phyloP scores from a whole-genome alignment of 345 rosid genomes.

The Excoecaria agallocha region DNA sequence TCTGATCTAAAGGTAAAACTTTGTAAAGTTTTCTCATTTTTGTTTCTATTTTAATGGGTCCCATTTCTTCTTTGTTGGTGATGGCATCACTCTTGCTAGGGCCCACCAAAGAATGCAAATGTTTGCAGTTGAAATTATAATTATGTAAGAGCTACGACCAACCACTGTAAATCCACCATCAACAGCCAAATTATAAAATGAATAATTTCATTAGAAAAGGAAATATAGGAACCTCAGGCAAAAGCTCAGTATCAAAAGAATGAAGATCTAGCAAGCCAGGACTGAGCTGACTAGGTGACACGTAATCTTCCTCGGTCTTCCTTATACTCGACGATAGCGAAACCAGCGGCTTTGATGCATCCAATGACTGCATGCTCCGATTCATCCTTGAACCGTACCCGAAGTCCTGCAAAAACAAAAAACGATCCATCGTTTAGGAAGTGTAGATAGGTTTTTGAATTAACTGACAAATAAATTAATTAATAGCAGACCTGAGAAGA shows the following conservation, averaged over 20 bases:
- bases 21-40: too few species aligned
- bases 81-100: too few species aligned
- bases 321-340: slow-evolving; percentile 48
- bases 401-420: slow-evolving; percentile 32
- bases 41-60: too few species aligned
- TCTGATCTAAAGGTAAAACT: too few species aligned
- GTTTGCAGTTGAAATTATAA: too few species aligned
- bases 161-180: too few species aligned
- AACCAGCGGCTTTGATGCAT: slow-evolving; percentile 26
- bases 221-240: slow-evolving; percentile 36
- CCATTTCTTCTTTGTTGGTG: too few species aligned
- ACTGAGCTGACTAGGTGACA: slow-evolving; percentile 37
- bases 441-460: background rate
- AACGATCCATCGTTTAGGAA: background rate
- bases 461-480: background rate
- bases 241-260: slow-evolving; percentile 60
- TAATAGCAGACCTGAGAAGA: slow-evolving; percentile 10
- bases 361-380: slow-evolving; percentile 30
- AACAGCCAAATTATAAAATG: too few species aligned
- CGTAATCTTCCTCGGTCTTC: slow-evolving; percentile 35
- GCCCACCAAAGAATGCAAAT: too few species aligned
- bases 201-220: background rate
- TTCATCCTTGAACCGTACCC: slow-evolving; percentile 30
- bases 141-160: too few species aligned
- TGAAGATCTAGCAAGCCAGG: slow-evolving; percentile 61